Conservation (phyloP, 805 yeast species). For the Candida germanica region DNA sequence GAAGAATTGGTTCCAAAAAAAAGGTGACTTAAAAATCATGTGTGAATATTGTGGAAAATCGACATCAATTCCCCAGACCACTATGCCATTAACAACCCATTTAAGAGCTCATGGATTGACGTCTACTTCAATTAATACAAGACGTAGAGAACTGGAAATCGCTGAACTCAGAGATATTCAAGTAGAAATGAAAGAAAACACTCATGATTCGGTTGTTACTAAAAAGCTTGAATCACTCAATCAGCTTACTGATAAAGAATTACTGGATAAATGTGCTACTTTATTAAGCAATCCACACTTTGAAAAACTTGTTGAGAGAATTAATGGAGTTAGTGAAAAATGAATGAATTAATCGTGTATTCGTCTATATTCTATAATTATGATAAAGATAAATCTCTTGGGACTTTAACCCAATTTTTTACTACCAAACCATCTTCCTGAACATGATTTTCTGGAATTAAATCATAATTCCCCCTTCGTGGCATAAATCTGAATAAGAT, state of each 20-base stretch:
- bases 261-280: background rate
- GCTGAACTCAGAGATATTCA: too few relatives aligned
- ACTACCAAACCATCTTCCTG: conserved; percentile 58
- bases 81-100: background rate
- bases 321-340: background rate
- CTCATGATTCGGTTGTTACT: too few relatives aligned
- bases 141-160: too few relatives aligned
- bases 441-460: conserved; percentile 38
- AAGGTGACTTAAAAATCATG: background rate
- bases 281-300: background rate
- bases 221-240: too few relatives aligned
- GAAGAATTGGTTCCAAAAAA: background rate
- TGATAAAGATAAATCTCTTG: background rate
- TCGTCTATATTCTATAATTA: background rate
- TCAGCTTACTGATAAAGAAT: background rate
- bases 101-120: background rate
- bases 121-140: too few relatives aligned
- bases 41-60: background rate
- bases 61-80: background rate
- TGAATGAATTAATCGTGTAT: too few relatives aligned
- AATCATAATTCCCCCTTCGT: conserved; percentile 39
- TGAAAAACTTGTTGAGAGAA: background rate
- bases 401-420: conserved; percentile 51
- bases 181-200: too few relatives aligned
- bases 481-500: conserved; percentile 51